A percentile compares a stretch with the other conserved stretches of the same genome.
phyloP scores from a whole-genome alignment of 805 yeast species.

The Lachancea meyersii region DNA sequence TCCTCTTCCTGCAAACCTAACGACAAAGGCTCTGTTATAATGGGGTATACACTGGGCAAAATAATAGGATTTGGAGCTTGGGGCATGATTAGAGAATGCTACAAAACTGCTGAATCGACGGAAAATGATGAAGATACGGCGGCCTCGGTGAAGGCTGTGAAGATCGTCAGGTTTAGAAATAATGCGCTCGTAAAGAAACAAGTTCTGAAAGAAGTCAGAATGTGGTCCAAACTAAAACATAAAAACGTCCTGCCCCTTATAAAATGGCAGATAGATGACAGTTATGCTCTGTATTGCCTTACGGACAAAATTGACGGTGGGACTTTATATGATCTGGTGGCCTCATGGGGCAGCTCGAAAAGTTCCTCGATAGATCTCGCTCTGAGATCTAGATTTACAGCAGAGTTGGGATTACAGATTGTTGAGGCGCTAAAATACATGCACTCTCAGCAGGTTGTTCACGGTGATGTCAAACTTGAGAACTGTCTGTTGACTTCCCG shows the following conservation, averaged over 20 bases:
- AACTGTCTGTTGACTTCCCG: constrained; percentile 58
- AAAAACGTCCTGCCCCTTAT: constrained; percentile 57
- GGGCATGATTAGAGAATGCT: constrained; percentile 77
- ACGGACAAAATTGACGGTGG: constrained; percentile 69
- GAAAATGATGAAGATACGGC: constrained; percentile 26
- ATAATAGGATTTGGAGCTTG: constrained; percentile 86
- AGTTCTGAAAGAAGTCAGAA: constrained; percentile 61
- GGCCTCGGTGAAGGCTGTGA: constrained; percentile 49
- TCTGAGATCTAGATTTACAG: constrained; percentile 33
- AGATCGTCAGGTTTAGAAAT: constrained; percentile 48
- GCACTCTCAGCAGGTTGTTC: constrained; percentile 56
- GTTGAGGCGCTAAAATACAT: constrained; percentile 55
- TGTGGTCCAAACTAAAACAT: constrained; percentile 71
- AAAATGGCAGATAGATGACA: constrained; percentile 53
- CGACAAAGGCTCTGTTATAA: constrained; percentile 61
- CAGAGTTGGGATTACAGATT: constrained; percentile 46
- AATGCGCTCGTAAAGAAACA: constrained; percentile 48
- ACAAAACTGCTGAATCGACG: constrained; percentile 12
- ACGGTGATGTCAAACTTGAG: constrained; percentile 79
- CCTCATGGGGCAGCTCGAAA: constrained; percentile 53
- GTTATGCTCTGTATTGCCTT: constrained; percentile 59
- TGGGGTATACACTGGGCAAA: constrained; percentile 61
- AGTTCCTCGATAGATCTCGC: constrained; percentile 28
- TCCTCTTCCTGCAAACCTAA: constrained; percentile 33
- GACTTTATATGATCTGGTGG: constrained; percentile 69